Percentiles rank a stretch among this genome's conserved stretches.
These are phyloP conservation scores for Cymbopogon flexuosus DNA, from an alignment of 202 grass and related monocot species.

Conservation along the genomic window DNA sequence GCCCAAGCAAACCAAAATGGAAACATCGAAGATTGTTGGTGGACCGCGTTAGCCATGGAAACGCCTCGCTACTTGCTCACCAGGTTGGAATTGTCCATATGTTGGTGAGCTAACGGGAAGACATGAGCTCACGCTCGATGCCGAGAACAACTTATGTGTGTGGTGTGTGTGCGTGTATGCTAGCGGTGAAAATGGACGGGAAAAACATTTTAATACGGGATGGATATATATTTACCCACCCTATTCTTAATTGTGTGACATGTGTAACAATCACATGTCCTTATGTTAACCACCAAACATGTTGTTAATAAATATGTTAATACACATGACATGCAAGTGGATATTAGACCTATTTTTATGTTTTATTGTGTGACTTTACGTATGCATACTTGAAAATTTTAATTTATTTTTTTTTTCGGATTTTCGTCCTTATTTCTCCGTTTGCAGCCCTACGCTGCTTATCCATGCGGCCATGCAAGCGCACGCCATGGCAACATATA, in stretches of 20 bases:
- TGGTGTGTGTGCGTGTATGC: too few species aligned
- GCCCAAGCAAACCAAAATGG: neutral
- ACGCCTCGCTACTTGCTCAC: too few species aligned
- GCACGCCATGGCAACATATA: neutral
- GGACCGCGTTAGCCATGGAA: neutral
- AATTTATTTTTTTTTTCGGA: too few species aligned
- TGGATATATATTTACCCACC: neutral
- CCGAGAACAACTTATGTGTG: too few species aligned
- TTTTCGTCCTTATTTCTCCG: too few species aligned
- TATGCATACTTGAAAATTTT: too few species aligned
- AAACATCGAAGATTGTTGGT: neutral
- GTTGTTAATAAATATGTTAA: too few species aligned
- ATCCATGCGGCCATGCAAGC: neutral
- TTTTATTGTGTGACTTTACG: too few species aligned
- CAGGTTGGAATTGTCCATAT: neutral
- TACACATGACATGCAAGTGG: too few species aligned
- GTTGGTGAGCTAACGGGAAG: neutral
- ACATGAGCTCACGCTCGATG: too few species aligned
- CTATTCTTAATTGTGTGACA: neutral
- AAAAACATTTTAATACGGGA: neutral
- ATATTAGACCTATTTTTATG: too few species aligned
- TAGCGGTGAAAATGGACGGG: too few species aligned
- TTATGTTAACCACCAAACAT: neutral
- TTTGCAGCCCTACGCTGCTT: neutral
- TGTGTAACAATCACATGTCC: neutral